Evolutionary conservation across 2,329 filamentous ascomycete species (phyloP).

Genomic region (Fusarium brachygibbosum): DNA sequence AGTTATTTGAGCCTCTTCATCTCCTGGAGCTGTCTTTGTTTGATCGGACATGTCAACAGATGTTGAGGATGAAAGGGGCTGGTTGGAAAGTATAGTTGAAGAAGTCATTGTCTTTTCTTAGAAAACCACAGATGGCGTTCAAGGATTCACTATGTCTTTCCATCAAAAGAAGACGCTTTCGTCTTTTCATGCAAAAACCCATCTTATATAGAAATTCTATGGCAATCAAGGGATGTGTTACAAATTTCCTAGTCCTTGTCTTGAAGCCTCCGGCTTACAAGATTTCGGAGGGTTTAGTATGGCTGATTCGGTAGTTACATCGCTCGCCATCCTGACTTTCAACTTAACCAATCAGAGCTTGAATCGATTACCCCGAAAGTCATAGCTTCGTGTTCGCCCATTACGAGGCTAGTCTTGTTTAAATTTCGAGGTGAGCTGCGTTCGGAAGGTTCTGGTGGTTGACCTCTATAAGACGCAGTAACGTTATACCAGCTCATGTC

Average conservation of each 20-base stretch:
- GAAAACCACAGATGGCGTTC: neutral
- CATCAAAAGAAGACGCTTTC: neutral
- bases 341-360: neutral
- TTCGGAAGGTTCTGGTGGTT: neutral
- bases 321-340: neutral
- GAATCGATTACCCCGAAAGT: neutral
- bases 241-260: neutral
- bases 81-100: neutral
- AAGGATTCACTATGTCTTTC: neutral
- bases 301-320: neutral
- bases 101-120: neutral
- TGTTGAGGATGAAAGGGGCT: neutral
- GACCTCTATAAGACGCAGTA: neutral
- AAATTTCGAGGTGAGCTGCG: neutral
- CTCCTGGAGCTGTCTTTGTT: neutral
- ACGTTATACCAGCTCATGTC: neutral
- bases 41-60: slow-evolving; percentile 5
- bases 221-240: too few relatives aligned
- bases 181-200: neutral
- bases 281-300: neutral
- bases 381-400: too few relatives aligned
- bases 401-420: neutral
- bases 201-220: neutral
- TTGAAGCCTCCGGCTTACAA: neutral
- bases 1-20: slow-evolving; percentile 3